A percentile compares a stretch with the other conserved stretches of the same genome.
Conservation (phyloP, 2,329 filamentous ascomycete species). For the Annulohypoxylon truncatum region DNA sequence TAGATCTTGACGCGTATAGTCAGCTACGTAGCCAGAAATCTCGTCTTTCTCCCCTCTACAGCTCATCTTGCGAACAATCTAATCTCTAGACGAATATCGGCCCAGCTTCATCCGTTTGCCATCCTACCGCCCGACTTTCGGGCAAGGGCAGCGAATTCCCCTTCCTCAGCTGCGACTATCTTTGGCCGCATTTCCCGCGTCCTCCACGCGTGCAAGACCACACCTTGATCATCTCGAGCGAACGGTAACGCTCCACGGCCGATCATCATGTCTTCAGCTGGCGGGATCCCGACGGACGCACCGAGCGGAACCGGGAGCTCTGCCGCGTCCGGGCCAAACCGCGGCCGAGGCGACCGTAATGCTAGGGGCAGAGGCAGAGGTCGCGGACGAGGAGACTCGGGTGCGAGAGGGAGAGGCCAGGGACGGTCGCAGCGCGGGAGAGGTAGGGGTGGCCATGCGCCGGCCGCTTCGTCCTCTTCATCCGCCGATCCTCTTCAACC, state of each 20-base stretch:
- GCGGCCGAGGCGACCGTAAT: slow-evolving; percentile 49
- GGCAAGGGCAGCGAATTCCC: background rate
- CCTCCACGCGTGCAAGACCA: background rate
- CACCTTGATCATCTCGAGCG: background rate
- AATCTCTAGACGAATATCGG: background rate
- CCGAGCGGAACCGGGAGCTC: slow-evolving; percentile 13
- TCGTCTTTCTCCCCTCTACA: background rate
- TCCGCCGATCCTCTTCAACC: background rate
- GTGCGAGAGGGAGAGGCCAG: slow-evolving; percentile 52
- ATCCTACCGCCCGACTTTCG: background rate
- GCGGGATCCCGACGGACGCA: slow-evolving; percentile 11
- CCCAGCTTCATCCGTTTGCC: background rate
- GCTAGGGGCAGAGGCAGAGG: slow-evolving; percentile 57
- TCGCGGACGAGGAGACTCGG: slow-evolving; percentile 49
- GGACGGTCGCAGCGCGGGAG: slow-evolving; percentile 51
- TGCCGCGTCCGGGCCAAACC: slow-evolving; percentile 38
- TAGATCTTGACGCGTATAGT: background rate
- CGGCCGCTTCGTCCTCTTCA: background rate
- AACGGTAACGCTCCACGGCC: background rate
- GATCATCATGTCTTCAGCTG: slow-evolving; percentile 34
- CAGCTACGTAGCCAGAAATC: background rate
- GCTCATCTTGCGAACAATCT: background rate
- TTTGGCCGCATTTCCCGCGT: background rate
- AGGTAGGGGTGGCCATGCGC: slow-evolving; percentile 49
- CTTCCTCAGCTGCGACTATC: too few species aligned